Base-by-base conservation (phyloP, 495 filamentous ascomycete genomes). In the Penicillium ucsense region DNA sequence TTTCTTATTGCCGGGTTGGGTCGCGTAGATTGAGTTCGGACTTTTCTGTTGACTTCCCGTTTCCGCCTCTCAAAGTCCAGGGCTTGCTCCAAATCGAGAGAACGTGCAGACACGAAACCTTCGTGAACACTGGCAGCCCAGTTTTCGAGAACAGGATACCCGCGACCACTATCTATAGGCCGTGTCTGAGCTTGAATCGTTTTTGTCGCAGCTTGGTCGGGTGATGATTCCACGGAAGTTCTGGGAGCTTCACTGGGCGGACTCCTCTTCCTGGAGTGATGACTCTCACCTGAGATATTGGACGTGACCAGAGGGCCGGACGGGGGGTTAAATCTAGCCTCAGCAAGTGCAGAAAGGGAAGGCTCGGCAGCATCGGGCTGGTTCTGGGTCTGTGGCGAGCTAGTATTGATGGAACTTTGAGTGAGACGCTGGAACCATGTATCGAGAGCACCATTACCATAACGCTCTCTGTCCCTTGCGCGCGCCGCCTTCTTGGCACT, bases 21-120 rank as follows among this genome's bases (percentile, higher is more conserved):
- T 9, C 37, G 12, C 20, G 10, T 35, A 10, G 47, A 47, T 7
- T 59, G 58, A 27, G 51, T 44, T 7, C 68, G 65, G 28, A 52
- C 49, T 31, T 46, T 48, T 37, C 57, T 48, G 8, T 66, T 69
- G 9, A 63, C 70, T 12, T 66, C 63, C 50, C 56, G 64, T 51
- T 73, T 72, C n/a, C 68, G 57, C 5, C 43, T 51, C 42, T 72
- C 70, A 38, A 72, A 72, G 20, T 72, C 70, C 9, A 72, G 54
- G 8, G 68, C 68, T 31, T 50, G 53, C 42, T 70, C 66, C 3
- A 71, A 32, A 27, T 63, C 64, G 5, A 58, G 39, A 3, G 51
- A 50, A 1, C 44, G 45, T 11, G 39, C 46, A 3, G 47, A 3
- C 8, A 48, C 48, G 12, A 60, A 52, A 5, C 45, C 56, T 37